Evolutionary conservation across 805 yeast genomes (phyloP).

Genomic region (Candida anglica): DNA sequence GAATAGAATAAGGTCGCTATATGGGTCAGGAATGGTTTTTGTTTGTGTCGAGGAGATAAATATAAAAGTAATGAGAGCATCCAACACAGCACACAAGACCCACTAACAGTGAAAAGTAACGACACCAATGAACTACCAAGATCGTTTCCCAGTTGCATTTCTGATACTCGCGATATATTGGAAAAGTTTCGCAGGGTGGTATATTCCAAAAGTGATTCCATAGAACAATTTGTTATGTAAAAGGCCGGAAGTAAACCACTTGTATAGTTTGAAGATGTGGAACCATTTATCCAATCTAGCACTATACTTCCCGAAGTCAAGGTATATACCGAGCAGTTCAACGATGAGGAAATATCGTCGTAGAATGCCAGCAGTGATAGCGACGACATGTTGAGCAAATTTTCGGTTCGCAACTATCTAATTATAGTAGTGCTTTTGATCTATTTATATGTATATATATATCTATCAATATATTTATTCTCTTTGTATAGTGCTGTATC

Average conservation of each 20-base stretch:
- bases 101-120: conserved; percentile 49
- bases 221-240: conserved; percentile 46
- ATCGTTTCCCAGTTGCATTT: conserved; percentile 21
- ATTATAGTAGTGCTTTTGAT: no score
- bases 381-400: no score
- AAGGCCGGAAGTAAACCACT: conserved; percentile 34
- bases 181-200: conserved; percentile 1
- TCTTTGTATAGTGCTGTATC: background rate
- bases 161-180: background rate
- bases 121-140: conserved; percentile 42
- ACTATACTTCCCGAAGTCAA: conserved; percentile 29
- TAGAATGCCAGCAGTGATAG: no score
- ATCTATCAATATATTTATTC: background rate
- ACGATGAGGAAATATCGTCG: no score
- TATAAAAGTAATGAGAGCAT: conserved; percentile 57
- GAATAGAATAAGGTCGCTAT: conserved; percentile 57
- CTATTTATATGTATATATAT: no score
- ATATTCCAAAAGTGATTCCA: conserved; percentile 2
- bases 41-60: conserved; percentile 45
- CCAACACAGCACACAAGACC: conserved; percentile 64
- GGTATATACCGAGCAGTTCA: conserved; percentile 37
- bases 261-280: conserved; percentile 11
- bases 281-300: conserved; percentile 11
- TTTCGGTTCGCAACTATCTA: no score
- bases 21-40: conserved; percentile 55